Base-by-base conservation (phyloP, 2,329 filamentous ascomycete species). In the Pseudopithomyces maydicus region DNA sequence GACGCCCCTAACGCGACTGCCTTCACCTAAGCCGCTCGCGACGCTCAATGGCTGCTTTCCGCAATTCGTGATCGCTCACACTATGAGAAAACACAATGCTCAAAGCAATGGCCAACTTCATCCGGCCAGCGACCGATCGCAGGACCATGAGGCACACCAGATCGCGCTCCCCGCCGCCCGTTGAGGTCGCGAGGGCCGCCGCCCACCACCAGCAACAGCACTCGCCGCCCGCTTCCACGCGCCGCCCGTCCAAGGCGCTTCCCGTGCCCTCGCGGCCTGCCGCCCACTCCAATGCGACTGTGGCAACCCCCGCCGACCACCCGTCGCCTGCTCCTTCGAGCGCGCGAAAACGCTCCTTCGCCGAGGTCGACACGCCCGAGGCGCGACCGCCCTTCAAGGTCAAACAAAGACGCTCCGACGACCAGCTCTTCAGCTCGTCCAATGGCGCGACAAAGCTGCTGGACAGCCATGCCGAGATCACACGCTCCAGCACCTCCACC, bases 371-470 rank as follows among this genome's bases (percentile, higher is more conserved):
- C 59, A 63, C 66, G 63, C 58, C 62, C 47, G 63, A 69, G 55
- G 60, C 70, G 52, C 68, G 67, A 66, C 78, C 79, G 45, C 79
- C 78, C 29, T 77, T 73, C 61, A 78, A 75, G 58, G 67, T 79
- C 64, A 75, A 74, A 52, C 72, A 78, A 56, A 73, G 75, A 67
- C 73, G 78, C 62, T 77, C 78, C 51, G 74, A 79, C 67, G 78
- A 75, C 54, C 70, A 72, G 51, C 64, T 81, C 42, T 61, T 78
- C 38, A 72, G 76, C 66, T 76, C 76, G 20, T 73, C 78, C 54
- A 80, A 81, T 65, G 78, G 78, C 55, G 75, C 78, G 50, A 63
- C 70, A 33, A 73, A 66, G 19, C 55, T 66, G 29, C 73, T 80
- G 48, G 63, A 67, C 54, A 63, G 72, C 32, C 58, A 62, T 51